Evolutionary conservation across 2,329 filamentous ascomycete genomes (phyloP).

Genomic region (Botryotinia convoluta): DNA sequence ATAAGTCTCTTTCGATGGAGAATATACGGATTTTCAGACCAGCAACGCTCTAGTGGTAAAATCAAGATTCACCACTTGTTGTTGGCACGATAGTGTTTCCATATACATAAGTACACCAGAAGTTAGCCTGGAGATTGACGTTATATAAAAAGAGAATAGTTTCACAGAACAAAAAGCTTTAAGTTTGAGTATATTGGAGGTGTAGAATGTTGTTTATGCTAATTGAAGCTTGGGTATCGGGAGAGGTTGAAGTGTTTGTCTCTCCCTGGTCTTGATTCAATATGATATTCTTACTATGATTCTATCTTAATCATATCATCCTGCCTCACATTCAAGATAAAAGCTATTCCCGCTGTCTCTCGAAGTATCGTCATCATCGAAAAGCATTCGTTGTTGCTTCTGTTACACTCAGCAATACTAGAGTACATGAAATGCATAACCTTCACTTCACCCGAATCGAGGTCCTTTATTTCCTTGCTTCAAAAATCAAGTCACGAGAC

Average conservation of each 20-base stretch:
- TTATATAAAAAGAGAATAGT: not conserved
- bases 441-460: not conserved
- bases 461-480: too few relatives aligned
- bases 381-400: not conserved
- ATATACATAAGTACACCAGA: too few relatives aligned
- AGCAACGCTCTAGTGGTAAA: not conserved
- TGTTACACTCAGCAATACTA: not conserved
- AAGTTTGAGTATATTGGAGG: not conserved
- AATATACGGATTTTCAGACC: not conserved
- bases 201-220: fast-evolving
- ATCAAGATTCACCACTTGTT: not conserved
- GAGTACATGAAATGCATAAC: not conserved
- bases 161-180: not conserved
- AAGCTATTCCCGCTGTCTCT: not conserved
- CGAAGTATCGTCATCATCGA: not conserved
- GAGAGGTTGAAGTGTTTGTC: not conserved
- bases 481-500: too few relatives aligned
- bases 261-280: not conserved
- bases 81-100: not conserved
- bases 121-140: not conserved
- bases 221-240: not conserved
- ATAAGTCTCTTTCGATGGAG: not conserved
- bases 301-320: too few relatives aligned
- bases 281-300: not conserved
- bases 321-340: too few relatives aligned